Evolutionary conservation across 139 green algal genomes (phyloP).

Genomic region (Diplosphaera chodatii): DNA sequence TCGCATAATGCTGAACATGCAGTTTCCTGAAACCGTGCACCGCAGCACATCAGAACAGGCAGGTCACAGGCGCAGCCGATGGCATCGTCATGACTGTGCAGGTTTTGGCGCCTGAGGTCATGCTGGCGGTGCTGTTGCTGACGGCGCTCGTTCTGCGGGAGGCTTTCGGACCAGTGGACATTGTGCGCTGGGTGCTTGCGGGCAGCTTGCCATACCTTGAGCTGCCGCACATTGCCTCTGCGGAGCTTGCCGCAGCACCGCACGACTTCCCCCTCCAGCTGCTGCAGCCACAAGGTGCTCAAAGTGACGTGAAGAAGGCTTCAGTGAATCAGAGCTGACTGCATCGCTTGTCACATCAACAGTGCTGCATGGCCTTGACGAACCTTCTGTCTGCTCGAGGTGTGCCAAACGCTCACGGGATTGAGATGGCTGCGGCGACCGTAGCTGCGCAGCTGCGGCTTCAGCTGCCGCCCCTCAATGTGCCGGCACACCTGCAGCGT

Average conservation of each 20-base stretch:
- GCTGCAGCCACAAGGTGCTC: conserved; percentile 3
- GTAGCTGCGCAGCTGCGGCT: conserved; percentile 5
- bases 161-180: conserved; percentile 3
- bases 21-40: no score
- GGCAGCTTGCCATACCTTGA: conserved; percentile 14
- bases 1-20: no score
- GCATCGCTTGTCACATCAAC: no score
- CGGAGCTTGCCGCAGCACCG: neutral
- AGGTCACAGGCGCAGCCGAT: no score
- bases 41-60: no score
- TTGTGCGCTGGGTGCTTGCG: conserved; percentile 14
- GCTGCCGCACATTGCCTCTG: conserved; percentile 1
- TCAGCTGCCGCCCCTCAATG: conserved; percentile 5
- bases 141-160: conserved; percentile 2
- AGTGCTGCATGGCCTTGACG: no score
- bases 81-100: neutral
- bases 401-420: neutral
- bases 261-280: neutral
- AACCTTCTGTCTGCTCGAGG: neutral
- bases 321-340: no score
- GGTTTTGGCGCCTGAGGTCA: neutral
- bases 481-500: conserved; percentile 9
- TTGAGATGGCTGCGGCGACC: neutral
- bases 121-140: conserved; percentile 12
- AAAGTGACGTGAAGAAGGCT: no score